phyloP scores from a whole-genome alignment of 2,329 filamentous ascomycete genomes.

The Phyllosticta capitalensis region DNA sequence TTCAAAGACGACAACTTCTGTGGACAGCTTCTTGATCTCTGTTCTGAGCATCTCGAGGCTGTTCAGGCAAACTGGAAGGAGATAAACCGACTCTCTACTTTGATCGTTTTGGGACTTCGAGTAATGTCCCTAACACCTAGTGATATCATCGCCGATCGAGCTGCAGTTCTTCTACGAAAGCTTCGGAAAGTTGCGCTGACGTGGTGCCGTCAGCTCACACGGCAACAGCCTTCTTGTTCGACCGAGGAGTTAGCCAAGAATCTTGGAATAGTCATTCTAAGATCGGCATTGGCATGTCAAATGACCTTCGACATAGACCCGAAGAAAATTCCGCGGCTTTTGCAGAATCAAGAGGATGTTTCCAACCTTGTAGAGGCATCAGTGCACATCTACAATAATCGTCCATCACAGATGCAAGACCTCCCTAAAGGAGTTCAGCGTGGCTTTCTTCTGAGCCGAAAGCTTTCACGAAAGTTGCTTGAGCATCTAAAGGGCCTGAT shows the following conservation, averaged over 20 bases:
- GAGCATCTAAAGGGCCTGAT: not conserved
- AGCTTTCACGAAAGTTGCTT: not conserved
- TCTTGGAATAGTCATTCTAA: not conserved
- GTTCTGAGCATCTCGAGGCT: not conserved
- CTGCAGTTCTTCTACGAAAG: not conserved
- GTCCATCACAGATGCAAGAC: not conserved
- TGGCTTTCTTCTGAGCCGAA: not conserved
- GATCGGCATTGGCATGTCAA: not conserved
- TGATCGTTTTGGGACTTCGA: conserved; percentile 1
- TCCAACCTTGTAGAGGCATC: conserved; percentile 30
- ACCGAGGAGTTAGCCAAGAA: not conserved
- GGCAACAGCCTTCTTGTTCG: not conserved
- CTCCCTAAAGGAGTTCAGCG: not conserved
- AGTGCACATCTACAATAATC: conserved; percentile 30
- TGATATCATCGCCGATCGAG: not conserved
- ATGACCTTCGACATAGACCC: conserved; percentile 1
- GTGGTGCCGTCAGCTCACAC: not conserved
- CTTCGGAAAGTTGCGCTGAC: not conserved
- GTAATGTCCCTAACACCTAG: not conserved
- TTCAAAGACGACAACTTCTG: not conserved
- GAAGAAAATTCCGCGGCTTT: not conserved
- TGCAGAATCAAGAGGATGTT: conserved; percentile 15
- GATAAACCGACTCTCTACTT: not conserved
- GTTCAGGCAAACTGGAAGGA: conserved; percentile 8
- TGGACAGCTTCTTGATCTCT: not conserved